Percentiles rank a stretch among this genome's conserved stretches.
phyloP scores from a whole-genome alignment of 1,139 yeast species.

The Kodamaea anthophila region DNA sequence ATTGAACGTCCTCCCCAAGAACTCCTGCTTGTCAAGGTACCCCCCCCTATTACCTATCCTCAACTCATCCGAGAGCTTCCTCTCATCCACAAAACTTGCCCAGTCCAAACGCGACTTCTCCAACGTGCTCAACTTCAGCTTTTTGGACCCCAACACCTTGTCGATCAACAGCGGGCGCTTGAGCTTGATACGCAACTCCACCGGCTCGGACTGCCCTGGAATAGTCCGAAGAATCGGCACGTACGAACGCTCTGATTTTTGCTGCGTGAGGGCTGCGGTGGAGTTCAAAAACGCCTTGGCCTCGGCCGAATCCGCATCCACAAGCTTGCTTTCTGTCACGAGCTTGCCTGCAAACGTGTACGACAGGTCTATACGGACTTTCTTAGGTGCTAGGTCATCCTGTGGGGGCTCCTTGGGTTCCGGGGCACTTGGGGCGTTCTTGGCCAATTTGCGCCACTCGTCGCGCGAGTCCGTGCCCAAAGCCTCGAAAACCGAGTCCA shows the following conservation, averaged over 20 bases:
- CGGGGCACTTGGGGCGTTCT: slow-evolving; percentile 4
- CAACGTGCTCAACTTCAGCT: slow-evolving; percentile 74
- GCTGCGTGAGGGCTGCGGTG: slow-evolving; percentile 27
- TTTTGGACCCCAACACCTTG: slow-evolving; percentile 39
- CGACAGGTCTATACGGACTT: slow-evolving; percentile 65
- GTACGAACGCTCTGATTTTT: slow-evolving; percentile 17
- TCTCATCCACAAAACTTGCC: slow-evolving; percentile 89
- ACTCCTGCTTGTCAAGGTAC: slow-evolving; percentile 85
- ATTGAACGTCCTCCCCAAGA: slow-evolving; percentile 68
- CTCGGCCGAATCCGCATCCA: slow-evolving; percentile 73
- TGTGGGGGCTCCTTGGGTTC: slow-evolving; percentile 40
- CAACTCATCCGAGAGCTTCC: slow-evolving; percentile 79
- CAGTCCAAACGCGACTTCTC: slow-evolving; percentile 93
- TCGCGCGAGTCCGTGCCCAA: slow-evolving; percentile 11
- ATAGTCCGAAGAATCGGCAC: slow-evolving; percentile 35
- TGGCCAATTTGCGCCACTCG: slow-evolving; percentile 9
- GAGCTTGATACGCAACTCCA: slow-evolving; percentile 34
- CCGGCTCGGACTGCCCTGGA: slow-evolving; percentile 26
- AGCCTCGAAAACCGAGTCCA: slow-evolving; percentile 31
- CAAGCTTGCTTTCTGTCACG: slow-evolving; percentile 70
- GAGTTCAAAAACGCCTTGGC: slow-evolving; percentile 76
- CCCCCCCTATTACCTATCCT: slow-evolving; percentile 75
- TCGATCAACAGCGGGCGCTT: slow-evolving; percentile 77
- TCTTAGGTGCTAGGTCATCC: slow-evolving; percentile 28
- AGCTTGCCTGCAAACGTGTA: slow-evolving; percentile 89